These are phyloP conservation scores for Canavalia ensiformis DNA, from an alignment of 306 rosid genomes.

Conservation along the genomic window DNA sequence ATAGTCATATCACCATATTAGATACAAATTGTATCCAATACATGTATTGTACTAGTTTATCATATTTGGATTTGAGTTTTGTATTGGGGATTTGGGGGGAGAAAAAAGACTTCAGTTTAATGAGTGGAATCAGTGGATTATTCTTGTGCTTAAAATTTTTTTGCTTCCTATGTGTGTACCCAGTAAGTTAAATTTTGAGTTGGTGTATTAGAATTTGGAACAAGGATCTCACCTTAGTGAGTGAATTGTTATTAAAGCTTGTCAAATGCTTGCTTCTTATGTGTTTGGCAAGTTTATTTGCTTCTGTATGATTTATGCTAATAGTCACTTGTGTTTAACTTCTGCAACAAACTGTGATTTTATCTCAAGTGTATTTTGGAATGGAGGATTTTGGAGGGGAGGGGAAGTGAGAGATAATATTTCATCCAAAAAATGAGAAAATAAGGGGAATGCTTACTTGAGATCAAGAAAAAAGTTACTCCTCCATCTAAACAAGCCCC, in stretches of 20 bases:
- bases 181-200: constrained; percentile 16
- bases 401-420: not conserved
- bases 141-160: constrained; percentile 4
- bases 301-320: not conserved
- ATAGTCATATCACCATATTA: no score
- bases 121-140: not conserved
- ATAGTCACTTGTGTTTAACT: not conserved
- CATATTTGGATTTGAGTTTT: constrained; percentile 17
- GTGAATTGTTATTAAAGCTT: not conserved
- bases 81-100: not conserved
- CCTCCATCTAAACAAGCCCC: not conserved
- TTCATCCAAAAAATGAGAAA: not conserved
- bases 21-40: no score
- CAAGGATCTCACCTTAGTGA: constrained; percentile 19
- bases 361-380: not conserved
- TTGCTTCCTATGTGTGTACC: not conserved
- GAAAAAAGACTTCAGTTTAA: not conserved
- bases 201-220: constrained; percentile 25
- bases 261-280: constrained; percentile 10
- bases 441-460: not conserved
- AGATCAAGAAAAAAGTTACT: not conserved
- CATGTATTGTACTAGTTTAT: no score
- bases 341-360: not conserved
- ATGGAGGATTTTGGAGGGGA: not conserved
- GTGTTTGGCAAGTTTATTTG: constrained; percentile 7